Conservation (phyloP, 495 filamentous ascomycete genomes). For the Xylaria palmicola region DNA sequence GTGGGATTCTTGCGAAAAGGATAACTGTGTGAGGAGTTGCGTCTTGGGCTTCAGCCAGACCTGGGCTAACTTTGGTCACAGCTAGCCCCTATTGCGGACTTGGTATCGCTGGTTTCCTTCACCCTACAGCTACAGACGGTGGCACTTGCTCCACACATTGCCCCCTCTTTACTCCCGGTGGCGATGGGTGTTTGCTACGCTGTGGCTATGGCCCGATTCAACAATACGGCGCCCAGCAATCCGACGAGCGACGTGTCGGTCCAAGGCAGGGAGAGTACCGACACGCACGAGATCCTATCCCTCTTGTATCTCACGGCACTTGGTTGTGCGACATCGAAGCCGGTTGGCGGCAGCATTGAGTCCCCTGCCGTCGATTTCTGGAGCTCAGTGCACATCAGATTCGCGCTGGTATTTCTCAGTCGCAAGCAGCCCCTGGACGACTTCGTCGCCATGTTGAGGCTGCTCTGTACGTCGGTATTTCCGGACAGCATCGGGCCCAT, state of each 20-base stretch:
- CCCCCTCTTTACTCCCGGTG: conserved; percentile 40
- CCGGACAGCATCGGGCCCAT: conserved; percentile 46
- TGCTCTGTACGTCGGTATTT: conserved; percentile 44
- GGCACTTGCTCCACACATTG: conserved; percentile 42
- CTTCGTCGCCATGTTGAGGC: conserved; percentile 37
- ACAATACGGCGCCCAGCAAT: conserved; percentile 23
- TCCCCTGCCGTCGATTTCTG: conserved; percentile 41
- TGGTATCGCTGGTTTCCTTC: conserved; percentile 38
- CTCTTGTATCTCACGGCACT: conserved; percentile 41
- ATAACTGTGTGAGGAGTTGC: conserved; percentile 25
- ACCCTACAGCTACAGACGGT: conserved; percentile 41
- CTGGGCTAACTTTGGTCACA: conserved; percentile 21
- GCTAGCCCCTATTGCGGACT: conserved; percentile 43
- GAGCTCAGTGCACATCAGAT: conserved; percentile 46
- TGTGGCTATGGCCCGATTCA: conserved; percentile 32
- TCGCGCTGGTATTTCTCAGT: conserved; percentile 43
- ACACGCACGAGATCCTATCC: conserved; percentile 39
- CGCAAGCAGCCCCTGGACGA: conserved; percentile 46
- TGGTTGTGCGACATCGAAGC: conserved; percentile 33
- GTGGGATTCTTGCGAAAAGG: conserved; percentile 44
- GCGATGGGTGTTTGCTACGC: conserved; percentile 36
- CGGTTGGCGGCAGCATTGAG: conserved; percentile 17
- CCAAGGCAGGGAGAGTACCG: conserved; percentile 30
- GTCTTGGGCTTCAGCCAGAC: not conserved
- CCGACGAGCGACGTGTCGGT: conserved; percentile 23